Evolutionary conservation across 1,284 basidiomycete genomes (phyloP), one percentile per base, ranked within the genome.

Genomic region (Austroboletus rostrupii): DNA sequence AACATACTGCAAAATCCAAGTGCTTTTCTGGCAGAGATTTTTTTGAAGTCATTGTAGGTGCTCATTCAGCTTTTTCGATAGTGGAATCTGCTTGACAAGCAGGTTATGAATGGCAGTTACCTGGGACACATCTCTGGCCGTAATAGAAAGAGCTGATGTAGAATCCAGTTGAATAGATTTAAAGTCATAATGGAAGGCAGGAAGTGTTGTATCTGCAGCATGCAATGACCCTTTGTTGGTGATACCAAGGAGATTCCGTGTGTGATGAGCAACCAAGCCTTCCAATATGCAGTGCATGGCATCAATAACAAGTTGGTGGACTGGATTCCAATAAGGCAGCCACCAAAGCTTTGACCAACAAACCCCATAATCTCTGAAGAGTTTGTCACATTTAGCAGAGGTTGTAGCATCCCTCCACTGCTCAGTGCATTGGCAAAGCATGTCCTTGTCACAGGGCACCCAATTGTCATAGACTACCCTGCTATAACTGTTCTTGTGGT

Each of bases 301-400:
- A 17, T 62, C 48, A 12, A 62, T 17, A 0, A 61, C 43, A 3
- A 59, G 51, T 17, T 61, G 57, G 0, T 7, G 0, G 0, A 51
- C 16, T 1, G 52, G 57, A 10, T 62, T 33, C 60, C 59, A 62
- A 23, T 62, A 61, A 5, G 54, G 54, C 2, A 60, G 33, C 1
- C 7, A 8, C 53, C 53, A 58, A 0, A 62, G 47, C 20, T 49
- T 36, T 2, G 57, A 53, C 17, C 41, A 60, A 1, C 16, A 35
- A 2, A 61, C 51, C 17, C 53, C 50, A 41, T 59, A 17, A 5
- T 44, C 51, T n/a, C 49, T 53, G 36, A 62, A 56, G 2, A 58
- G 1, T 16, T 17, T 41, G 1, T 52, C 43, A 0, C 31, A 19
- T 12, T 57, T 53, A 8, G 43, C 39, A 1, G 23, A 17, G 0